Evolutionary conservation across 2,329 filamentous ascomycete species (phyloP).

Genomic region (Cryphonectria carpinicola): DNA sequence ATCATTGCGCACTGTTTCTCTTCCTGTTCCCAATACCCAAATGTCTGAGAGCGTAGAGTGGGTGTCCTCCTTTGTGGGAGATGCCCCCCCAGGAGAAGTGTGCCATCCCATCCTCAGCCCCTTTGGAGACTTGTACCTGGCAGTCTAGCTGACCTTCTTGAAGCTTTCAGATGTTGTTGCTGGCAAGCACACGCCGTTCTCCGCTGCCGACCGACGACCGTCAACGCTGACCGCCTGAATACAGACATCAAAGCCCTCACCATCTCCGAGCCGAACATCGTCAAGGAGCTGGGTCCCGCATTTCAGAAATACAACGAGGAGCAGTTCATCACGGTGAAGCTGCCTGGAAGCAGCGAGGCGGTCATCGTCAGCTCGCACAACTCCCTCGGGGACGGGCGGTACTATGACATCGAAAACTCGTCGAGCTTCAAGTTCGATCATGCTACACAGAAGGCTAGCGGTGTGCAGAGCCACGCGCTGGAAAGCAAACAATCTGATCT

Average conservation of each 20-base stretch:
- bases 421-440: constrained; percentile 92
- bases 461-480: constrained; percentile 75
- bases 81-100: constrained; percentile 96
- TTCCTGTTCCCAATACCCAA: not conserved
- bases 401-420: constrained; percentile 87
- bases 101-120: constrained; percentile 34
- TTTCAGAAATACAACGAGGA: constrained; percentile 97
- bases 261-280: constrained; percentile 66
- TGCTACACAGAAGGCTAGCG: constrained; percentile 78
- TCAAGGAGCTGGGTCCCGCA: constrained; percentile 76
- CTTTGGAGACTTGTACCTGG: constrained; percentile 6
- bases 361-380: constrained; percentile 90
- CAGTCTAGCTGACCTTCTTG: constrained; percentile 30
- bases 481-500: constrained; percentile 79
- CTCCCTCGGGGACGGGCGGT: constrained; percentile 76
- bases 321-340: constrained; percentile 86
- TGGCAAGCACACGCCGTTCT: constrained; percentile 55
- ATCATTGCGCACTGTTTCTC: not conserved
- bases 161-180: constrained; percentile 87
- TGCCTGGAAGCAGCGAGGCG: constrained; percentile 81
- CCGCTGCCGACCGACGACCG: not conserved
- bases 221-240: constrained; percentile 21
- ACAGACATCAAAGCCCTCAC: constrained; percentile 90
- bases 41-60: constrained; percentile 56
- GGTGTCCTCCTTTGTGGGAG: constrained; percentile 86